Evolutionary conservation across 768 basidiomycete genomes (phyloP), one percentile per base, ranked within the genome.

Genomic region (Leccinum subtestaceum): DNA sequence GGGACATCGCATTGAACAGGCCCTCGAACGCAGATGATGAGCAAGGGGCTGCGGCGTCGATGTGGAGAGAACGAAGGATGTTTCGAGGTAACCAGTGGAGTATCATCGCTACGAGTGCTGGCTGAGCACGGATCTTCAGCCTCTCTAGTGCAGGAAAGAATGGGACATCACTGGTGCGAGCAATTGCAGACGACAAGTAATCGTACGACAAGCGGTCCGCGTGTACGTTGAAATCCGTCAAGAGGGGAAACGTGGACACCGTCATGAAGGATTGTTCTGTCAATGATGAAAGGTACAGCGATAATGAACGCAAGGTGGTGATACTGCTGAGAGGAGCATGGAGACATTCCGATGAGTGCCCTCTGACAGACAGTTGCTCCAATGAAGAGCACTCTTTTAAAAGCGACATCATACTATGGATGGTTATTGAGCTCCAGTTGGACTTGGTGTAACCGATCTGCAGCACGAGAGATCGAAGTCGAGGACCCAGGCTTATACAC

Each of bases 221-320:
- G 55, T 84, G 81, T 10, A 83, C 54, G 56, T 81, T 76, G 34
- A 84, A 71, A 45, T 79, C 70, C 21, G 56, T 57, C 56, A 83
- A 74, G 31, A 47, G 43, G 9, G 77, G 76, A 25, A 82, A 75
- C 19, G 59, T 58, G 19, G 74, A 72, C 43, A 81, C 64, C 3
- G 76, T 70, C 54, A 72, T 59, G 19, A 83, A 58, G 11, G 76
- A 74, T 23, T 72, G 70, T 15, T 59, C 67, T 21, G 72, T 72
- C 54, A 82, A 65, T 12, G 77, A 74, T 21, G 79, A 78, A 23
- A 75, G 67, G 23, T 75, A 74, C 34, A 82, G 71, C 13, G 75
- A 77, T 27, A 81, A 67, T 5, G 68, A 70, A 36, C 68, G 68
- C 9, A 82, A 65, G 3, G 67, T 65, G 11, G 64, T 60, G 66